Conservation (phyloP, 805 yeast species). For the Blastobotrys mokoenaii region DNA sequence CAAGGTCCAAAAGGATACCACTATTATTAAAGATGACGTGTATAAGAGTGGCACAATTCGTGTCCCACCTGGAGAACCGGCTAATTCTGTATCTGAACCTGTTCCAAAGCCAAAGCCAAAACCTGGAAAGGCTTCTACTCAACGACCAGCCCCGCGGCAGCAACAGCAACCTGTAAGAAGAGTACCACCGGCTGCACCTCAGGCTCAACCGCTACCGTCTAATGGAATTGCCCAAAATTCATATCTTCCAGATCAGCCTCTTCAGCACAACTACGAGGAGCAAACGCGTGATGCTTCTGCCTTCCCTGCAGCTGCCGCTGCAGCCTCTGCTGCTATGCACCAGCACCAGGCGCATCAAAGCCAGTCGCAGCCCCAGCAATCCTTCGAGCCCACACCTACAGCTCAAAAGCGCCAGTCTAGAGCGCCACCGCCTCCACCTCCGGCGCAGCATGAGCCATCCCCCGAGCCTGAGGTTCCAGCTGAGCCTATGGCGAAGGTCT, state of each 20-base stretch:
- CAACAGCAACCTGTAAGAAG: conserved; percentile 10
- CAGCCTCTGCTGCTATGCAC: conserved; percentile 23
- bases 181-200: conserved; percentile 1
- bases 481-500: conserved; percentile 64
- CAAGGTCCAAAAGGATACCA: conserved; percentile 53
- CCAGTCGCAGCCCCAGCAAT: conserved; percentile 1
- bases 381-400: conserved; percentile 7
- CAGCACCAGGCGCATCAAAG: conserved; percentile 17
- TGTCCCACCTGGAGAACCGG: conserved; percentile 73
- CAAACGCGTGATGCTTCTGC: conserved; percentile 17
- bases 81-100: conserved; percentile 58
- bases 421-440: conserved; percentile 38
- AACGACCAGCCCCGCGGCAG: conserved; percentile 11
- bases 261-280: conserved; percentile 1
- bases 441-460: conserved; percentile 35
- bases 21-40: conserved; percentile 65
- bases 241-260: conserved; percentile 1
- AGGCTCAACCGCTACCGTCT: conserved; percentile 3
- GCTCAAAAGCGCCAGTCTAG: conserved; percentile 7
- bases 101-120: conserved; percentile 47
- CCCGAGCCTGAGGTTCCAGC: conserved; percentile 57
- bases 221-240: neutral
- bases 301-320: conserved; percentile 18
- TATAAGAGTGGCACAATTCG: conserved; percentile 86
- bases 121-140: conserved; percentile 4